Percentiles rank a stretch among this genome's conserved stretches.
These are phyloP conservation scores for Gastrolobium bilobum DNA, from an alignment of 306 rosid species.

Conservation along the genomic window DNA sequence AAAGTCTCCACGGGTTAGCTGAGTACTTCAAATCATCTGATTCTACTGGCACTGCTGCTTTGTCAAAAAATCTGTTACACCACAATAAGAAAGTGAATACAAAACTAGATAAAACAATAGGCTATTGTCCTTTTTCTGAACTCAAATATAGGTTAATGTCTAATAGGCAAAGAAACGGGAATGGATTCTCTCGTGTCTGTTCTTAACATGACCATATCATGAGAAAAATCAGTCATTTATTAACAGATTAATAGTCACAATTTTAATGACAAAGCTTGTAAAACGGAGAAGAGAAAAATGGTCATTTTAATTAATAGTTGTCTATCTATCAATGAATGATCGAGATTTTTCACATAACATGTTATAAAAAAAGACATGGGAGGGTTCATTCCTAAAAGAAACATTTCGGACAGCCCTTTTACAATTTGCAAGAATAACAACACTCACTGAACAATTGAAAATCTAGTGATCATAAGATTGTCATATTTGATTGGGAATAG, in stretches of 20 bases:
- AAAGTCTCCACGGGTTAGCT: conserved; percentile 74
- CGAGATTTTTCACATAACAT: too few relatives aligned
- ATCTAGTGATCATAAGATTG: conserved; percentile 10
- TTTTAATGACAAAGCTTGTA: too few relatives aligned
- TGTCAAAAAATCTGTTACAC: conserved; percentile 81
- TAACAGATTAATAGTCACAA: too few relatives aligned
- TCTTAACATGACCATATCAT: too few relatives aligned
- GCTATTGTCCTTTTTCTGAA: neutral
- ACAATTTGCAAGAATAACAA: neutral
- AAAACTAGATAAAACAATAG: neutral
- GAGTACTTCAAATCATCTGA: conserved; percentile 56
- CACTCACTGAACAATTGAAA: conserved; percentile 10
- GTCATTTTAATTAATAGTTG: too few relatives aligned
- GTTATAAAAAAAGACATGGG: too few relatives aligned
- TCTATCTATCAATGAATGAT: too few relatives aligned
- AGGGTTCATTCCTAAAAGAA: neutral
- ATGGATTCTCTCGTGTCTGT: too few relatives aligned
- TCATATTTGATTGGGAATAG: neutral
- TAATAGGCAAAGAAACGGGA: neutral
- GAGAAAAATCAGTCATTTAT: too few relatives aligned
- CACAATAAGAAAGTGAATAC: neutral
- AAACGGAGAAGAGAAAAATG: too few relatives aligned
- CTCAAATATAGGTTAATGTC: neutral
- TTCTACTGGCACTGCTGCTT: conserved; percentile 74
- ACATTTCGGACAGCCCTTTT: neutral